Conservation (phyloP, 495 filamentous ascomycete genomes). For the Cairneyella variabilis region DNA sequence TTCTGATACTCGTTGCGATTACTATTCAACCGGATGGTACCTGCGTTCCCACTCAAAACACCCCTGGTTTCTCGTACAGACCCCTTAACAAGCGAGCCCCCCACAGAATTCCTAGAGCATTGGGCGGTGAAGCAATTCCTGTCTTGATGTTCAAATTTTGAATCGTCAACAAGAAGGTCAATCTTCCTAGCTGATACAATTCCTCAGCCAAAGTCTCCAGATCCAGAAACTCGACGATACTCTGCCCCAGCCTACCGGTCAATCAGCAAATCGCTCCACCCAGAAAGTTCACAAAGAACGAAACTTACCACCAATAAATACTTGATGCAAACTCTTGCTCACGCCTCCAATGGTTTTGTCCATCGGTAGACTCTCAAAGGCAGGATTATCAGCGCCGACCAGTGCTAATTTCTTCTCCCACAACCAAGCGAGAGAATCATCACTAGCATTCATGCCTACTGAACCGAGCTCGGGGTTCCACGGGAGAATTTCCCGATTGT, state of each 20-base stretch:
- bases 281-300: background rate
- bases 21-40: background rate
- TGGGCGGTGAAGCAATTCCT: background rate
- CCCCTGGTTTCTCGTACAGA: too few species aligned
- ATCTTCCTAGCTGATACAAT: background rate
- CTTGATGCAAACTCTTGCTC: conserved; percentile 1
- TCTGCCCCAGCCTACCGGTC: background rate
- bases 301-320: conserved; percentile 1
- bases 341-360: conserved; percentile 24
- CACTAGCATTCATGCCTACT: conserved; percentile 25
- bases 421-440: conserved; percentile 26
- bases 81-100: background rate
- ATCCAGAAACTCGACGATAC: background rate
- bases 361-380: conserved; percentile 43
- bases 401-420: conserved; percentile 31
- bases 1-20: too few species aligned
- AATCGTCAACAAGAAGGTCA: background rate
- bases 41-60: background rate
- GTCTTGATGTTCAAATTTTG: background rate
- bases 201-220: background rate
- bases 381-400: conserved; percentile 29
- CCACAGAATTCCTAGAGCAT: background rate
- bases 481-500: conserved; percentile 23
- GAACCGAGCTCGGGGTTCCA: conserved; percentile 21
- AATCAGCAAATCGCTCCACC: background rate